Evolutionary conservation across 208 protist genomes (phyloP).

Genomic region (Wallacemonas collosoma): DNA sequence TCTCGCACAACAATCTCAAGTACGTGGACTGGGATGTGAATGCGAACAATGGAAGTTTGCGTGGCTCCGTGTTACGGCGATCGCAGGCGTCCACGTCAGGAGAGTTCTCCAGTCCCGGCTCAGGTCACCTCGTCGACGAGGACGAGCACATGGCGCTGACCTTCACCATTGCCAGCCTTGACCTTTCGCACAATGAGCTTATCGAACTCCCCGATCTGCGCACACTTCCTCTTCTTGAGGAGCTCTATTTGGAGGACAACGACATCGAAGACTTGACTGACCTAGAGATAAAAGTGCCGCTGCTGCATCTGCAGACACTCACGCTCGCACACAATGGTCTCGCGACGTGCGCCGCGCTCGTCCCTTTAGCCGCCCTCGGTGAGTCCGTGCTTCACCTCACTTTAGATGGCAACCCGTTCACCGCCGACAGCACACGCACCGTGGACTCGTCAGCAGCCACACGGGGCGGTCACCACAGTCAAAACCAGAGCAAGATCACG

Average conservation of each 20-base stretch:
- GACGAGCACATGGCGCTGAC: conserved; percentile 11
- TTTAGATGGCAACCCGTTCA: conserved; percentile 68
- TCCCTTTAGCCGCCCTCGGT: conserved; percentile 69
- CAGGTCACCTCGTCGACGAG: conserved; percentile 9
- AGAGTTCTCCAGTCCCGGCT: conserved; percentile 3
- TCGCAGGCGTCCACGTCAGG: conserved; percentile 5
- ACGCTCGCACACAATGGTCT: conserved; percentile 57
- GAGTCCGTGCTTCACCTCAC: conserved; percentile 53
- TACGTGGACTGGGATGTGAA: conserved; percentile 41
- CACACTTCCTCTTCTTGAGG: conserved; percentile 54
- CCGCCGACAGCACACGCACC: conserved; percentile 2
- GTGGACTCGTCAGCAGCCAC: not conserved
- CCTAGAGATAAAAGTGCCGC: conserved; percentile 58
- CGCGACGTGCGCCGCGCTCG: conserved; percentile 24
- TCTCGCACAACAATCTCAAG: conserved; percentile 71
- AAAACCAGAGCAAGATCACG: not conserved
- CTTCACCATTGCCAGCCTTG: conserved; percentile 41
- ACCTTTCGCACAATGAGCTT: conserved; percentile 82
- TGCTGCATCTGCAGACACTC: conserved; percentile 54
- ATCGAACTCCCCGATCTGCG: conserved; percentile 80
- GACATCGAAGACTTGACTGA: conserved; percentile 62
- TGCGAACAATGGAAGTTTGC: not conserved
- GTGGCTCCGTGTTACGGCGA: not conserved
- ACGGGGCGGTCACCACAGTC: not conserved
- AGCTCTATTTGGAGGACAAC: conserved; percentile 77